Evolutionary conservation across 257 asterid genomes (phyloP).

Genomic region (Nemophila menziesii): DNA sequence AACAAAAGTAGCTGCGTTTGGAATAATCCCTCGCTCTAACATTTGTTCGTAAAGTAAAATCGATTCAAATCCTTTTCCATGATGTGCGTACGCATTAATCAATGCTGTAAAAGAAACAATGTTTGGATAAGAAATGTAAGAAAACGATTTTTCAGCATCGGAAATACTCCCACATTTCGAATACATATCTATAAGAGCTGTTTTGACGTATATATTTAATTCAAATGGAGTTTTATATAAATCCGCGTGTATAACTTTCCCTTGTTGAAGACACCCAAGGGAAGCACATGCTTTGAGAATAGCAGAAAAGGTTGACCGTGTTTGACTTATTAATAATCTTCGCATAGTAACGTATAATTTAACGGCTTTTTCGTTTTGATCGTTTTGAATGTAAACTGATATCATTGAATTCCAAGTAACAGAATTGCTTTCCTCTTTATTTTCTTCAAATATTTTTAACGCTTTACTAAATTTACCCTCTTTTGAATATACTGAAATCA

Average conservation of each 20-base stretch:
- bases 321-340: slow-evolving; percentile 38
- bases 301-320: slow-evolving; percentile 57
- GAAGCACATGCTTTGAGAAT: slow-evolving; percentile 56
- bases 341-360: slow-evolving; percentile 44
- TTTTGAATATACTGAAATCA: slow-evolving; percentile 52
- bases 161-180: slow-evolving; percentile 70
- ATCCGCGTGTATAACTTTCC: slow-evolving; percentile 48
- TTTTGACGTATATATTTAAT: slow-evolving; percentile 41
- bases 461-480: slow-evolving; percentile 45
- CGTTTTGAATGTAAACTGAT: slow-evolving; percentile 49
- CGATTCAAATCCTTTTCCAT: slow-evolving; percentile 49
- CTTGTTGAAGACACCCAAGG: slow-evolving; percentile 60
- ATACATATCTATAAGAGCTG: slow-evolving; percentile 78
- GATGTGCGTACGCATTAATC: slow-evolving; percentile 49
- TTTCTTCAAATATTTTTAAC: slow-evolving; percentile 43
- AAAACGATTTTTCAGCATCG: slow-evolving; percentile 45
- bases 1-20: slow-evolving; percentile 73
- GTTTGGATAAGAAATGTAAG: slow-evolving; percentile 37
- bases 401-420: slow-evolving; percentile 87
- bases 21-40: slow-evolving; percentile 32
- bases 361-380: slow-evolving; percentile 41
- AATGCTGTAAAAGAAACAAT: slow-evolving; percentile 78
- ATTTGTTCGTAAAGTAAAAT: slow-evolving; percentile 36
- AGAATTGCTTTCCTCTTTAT: slow-evolving; percentile 41
- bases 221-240: slow-evolving; percentile 55